Conservation (phyloP, 441 rosid genomes). For the Viola pubescens region DNA sequence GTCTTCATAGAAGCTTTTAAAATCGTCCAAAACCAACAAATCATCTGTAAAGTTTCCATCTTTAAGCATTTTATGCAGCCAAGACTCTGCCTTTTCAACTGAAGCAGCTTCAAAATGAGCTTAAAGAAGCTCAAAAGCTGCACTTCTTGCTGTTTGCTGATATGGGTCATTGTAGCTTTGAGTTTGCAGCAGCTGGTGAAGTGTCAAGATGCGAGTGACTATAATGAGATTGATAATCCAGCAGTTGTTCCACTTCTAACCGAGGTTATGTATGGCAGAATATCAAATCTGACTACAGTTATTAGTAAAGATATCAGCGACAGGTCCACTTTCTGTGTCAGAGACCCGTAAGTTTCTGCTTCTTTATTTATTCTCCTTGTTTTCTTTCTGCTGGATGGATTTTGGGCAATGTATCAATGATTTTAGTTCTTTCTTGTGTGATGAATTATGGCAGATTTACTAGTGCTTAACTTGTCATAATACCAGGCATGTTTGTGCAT, state of each 20-base stretch:
- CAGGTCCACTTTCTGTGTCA: constrained; percentile 61
- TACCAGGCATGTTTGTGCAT: not conserved
- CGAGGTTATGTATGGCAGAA: constrained; percentile 36
- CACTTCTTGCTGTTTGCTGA: constrained; percentile 26
- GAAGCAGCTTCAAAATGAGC: constrained; percentile 24
- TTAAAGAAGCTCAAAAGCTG: constrained; percentile 24
- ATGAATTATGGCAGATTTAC: not conserved
- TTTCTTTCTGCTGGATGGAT: constrained; percentile 7
- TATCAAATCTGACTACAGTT: constrained; percentile 51
- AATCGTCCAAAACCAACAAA: not conserved
- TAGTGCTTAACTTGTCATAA: constrained; percentile 3
- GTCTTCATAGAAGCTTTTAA: not conserved
- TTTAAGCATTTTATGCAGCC: not conserved
- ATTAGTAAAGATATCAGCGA: constrained; percentile 44
- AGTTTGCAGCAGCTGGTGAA: constrained; percentile 26
- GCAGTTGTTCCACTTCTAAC: constrained; percentile 46
- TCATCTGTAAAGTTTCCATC: not conserved
- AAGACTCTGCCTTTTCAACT: not conserved
- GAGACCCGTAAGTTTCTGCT: constrained; percentile 52
- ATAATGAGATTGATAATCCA: constrained; percentile 37
- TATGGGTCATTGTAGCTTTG: constrained; percentile 34
- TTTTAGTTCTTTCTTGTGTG: not conserved
- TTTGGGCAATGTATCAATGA: constrained; percentile 2
- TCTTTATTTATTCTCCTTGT: not conserved
- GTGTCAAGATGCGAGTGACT: constrained; percentile 53